Evolutionary conservation across 1,284 basidiomycete species (phyloP).

Genomic region (Malassezia arunalokei): DNA sequence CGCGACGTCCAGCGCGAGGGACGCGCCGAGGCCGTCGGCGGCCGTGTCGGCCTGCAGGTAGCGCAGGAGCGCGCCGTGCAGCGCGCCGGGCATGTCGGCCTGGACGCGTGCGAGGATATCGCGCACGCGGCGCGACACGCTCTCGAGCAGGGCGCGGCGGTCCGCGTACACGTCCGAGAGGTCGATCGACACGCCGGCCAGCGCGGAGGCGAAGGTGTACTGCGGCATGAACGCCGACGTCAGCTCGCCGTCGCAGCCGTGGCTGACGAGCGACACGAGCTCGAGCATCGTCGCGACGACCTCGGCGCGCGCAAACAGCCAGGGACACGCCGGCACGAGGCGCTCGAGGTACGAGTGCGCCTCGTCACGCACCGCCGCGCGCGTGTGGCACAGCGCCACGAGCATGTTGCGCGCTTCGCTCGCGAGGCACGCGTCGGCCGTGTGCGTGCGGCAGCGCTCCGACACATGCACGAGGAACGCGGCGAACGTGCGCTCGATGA

Average conservation of each 20-base stretch:
- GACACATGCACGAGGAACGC: conserved; percentile 42
- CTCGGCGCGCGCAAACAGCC: conserved; percentile 76
- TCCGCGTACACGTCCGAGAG: conserved; percentile 76
- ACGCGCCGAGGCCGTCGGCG: conserved; percentile 30
- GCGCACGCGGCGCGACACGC: conserved; percentile 62
- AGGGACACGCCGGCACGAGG: conserved; percentile 82
- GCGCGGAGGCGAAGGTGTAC: conserved; percentile 69
- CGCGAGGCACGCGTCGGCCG: conserved; percentile 61
- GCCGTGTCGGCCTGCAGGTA: conserved; percentile 30
- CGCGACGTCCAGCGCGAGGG: conserved; percentile 38
- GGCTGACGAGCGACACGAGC: conserved; percentile 73
- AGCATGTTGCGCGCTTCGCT: conserved; percentile 66
- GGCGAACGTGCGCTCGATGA: conserved; percentile 64
- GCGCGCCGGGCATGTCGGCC: conserved; percentile 74
- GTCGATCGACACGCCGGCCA: conserved; percentile 61
- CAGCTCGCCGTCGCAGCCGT: conserved; percentile 80
- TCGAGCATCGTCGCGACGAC: conserved; percentile 69
- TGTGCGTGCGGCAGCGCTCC: conserved; percentile 62
- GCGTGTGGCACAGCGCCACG: conserved; percentile 68
- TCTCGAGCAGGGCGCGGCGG: conserved; percentile 69
- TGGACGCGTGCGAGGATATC: conserved; percentile 76
- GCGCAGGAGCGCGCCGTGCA: conserved; percentile 77
- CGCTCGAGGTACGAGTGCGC: conserved; percentile 72
- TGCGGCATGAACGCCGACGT: conserved; percentile 85
- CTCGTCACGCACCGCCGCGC: conserved; percentile 65